Percentiles rank a stretch among this genome's conserved stretches.
Conservation (phyloP, 2,329 filamentous ascomycete species). For the Ophiocordyceps camponoti-rufipedis region DNA sequence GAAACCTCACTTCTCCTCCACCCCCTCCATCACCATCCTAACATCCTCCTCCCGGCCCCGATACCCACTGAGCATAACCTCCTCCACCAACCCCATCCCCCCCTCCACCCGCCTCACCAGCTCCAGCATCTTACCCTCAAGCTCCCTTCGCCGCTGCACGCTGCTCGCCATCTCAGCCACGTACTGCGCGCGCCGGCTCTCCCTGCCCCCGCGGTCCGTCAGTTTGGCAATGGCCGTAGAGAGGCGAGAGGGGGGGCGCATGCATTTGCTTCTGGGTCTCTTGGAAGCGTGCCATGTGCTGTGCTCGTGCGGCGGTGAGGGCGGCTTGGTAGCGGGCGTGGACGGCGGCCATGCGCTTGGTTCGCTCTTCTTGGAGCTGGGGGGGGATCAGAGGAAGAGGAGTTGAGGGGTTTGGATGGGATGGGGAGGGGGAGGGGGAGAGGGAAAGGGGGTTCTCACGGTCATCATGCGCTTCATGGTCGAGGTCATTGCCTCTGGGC, state of each 20-base stretch:
- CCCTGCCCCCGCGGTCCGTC: background rate
- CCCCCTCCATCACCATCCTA: background rate
- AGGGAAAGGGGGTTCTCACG: background rate
- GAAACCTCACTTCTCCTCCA: too few species aligned
- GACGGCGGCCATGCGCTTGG: slow-evolving; percentile 8
- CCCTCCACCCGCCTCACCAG: slow-evolving; percentile 5
- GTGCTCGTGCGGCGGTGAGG: slow-evolving; percentile 9
- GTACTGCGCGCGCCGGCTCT: background rate
- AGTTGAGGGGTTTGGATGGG: background rate
- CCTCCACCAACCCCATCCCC: slow-evolving; percentile 4
- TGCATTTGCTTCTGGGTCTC: slow-evolving; percentile 5
- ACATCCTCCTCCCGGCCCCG: slow-evolving; percentile 9
- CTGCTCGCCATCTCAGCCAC: slow-evolving; percentile 22
- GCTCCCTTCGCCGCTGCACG: slow-evolving; percentile 8
- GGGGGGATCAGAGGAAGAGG: background rate
- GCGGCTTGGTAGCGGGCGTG: slow-evolving; percentile 7
- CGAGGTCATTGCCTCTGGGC: background rate
- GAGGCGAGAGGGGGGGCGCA: background rate
- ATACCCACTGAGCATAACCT: slow-evolving; percentile 4
- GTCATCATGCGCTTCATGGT: slow-evolving; percentile 1
- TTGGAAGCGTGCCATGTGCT: slow-evolving; percentile 6
- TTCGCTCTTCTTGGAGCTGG: slow-evolving; percentile 14
- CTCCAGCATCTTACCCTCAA: slow-evolving; percentile 11
- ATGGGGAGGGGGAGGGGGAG: too few species aligned
- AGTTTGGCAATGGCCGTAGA: background rate